Evolutionary conservation across 2,329 filamentous ascomycete genomes (phyloP).

Genomic region (Colletotrichum lentis): DNA sequence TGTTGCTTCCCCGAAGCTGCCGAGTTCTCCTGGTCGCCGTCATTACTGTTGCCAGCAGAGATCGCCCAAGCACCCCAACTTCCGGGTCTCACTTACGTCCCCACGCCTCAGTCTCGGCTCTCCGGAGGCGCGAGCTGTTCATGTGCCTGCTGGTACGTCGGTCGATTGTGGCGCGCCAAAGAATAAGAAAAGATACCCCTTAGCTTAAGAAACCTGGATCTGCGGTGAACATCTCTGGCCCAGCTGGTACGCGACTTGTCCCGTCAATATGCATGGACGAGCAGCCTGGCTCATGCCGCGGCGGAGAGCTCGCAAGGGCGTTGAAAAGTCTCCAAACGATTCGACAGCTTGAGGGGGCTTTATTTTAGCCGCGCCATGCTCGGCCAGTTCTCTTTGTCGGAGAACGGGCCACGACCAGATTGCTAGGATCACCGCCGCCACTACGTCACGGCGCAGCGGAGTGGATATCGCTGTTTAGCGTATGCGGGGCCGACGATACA

Average conservation of each 20-base stretch:
- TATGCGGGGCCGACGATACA: conserved; percentile 8
- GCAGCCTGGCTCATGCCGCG: not conserved
- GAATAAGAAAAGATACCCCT: too few relatives aligned
- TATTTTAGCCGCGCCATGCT: conserved; percentile 16
- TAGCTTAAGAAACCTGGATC: not conserved
- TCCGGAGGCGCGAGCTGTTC: not conserved
- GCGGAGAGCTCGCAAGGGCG: not conserved
- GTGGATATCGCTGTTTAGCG: not conserved
- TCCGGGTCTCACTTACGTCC: not conserved
- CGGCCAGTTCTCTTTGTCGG: not conserved
- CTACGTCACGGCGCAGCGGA: conserved; percentile 25
- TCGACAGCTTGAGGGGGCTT: not conserved
- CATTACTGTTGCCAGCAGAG: not conserved
- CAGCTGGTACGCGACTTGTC: too few relatives aligned
- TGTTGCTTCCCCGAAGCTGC: not conserved
- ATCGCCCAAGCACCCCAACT: not conserved
- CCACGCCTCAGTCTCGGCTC: not conserved
- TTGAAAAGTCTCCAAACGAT: not conserved
- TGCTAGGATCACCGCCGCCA: not conserved
- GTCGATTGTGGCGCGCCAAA: not conserved
- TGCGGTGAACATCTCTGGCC: not conserved
- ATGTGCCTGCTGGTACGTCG: too few relatives aligned
- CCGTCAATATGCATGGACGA: not conserved
- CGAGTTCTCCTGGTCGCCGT: not conserved
- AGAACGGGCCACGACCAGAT: not conserved